Evolutionary conservation across 768 basidiomycete genomes (phyloP).

Genomic region (Kwoniella dendrophila): DNA sequence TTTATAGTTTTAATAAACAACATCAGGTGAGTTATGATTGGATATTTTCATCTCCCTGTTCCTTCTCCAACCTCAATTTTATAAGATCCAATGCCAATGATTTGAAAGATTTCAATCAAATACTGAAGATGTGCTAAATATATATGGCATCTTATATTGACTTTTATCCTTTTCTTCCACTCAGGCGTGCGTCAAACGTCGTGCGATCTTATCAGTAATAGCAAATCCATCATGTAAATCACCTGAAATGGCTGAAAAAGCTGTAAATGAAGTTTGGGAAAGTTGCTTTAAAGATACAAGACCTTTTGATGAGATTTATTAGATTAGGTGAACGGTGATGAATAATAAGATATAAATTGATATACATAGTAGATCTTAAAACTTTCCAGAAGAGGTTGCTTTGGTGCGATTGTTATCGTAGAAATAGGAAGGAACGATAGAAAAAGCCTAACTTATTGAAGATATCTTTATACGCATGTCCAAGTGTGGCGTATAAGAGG

Average conservation of each 20-base stretch:
- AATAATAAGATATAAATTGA: not conserved
- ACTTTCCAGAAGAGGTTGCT: not conserved
- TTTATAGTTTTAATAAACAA: slow-evolving; percentile 82
- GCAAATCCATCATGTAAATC: slow-evolving; percentile 80
- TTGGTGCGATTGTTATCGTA: no score
- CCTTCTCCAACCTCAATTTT: no score
- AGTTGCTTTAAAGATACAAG: slow-evolving; percentile 93
- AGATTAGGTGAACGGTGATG: not conserved
- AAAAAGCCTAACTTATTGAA: no score
- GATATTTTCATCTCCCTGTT: not conserved
- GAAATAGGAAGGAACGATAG: no score
- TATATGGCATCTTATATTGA: no score
- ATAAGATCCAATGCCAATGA: no score
- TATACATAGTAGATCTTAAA: not conserved
- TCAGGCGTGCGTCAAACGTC: slow-evolving; percentile 84
- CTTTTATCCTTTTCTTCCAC: slow-evolving; percentile 8
- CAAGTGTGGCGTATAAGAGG: not conserved
- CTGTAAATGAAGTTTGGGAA: slow-evolving; percentile 96
- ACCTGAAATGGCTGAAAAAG: slow-evolving; percentile 74
- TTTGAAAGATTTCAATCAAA: no score
- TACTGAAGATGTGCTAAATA: no score
- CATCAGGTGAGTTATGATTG: slow-evolving; percentile 69
- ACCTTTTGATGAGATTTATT: slow-evolving; percentile 81
- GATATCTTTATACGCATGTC: no score
- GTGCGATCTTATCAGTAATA: slow-evolving; percentile 78